Base-by-base conservation (phyloP, 2,329 filamentous ascomycete genomes). In the Alternaria infectoria region DNA sequence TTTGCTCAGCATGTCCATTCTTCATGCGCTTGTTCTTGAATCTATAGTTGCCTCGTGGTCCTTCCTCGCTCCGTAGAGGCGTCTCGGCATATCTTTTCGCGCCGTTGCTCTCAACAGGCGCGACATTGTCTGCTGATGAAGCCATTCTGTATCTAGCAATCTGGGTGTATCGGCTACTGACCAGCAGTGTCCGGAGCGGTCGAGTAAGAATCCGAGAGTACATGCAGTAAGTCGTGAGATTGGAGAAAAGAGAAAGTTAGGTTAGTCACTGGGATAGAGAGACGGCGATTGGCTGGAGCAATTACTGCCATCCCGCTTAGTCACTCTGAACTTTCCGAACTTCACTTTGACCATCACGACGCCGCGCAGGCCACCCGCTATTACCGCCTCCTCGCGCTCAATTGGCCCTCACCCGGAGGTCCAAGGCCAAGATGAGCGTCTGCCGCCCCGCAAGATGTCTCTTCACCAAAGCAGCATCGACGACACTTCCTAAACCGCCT, bases 21-120 rank as follows among this genome's bases (percentile, higher is more conserved):
- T 83, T 83, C 73, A 82, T 81, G 74, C 83, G 83, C 77, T 84
- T 84, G 67, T 79, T 84, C 71, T 83, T 81, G 74, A 79, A 79
- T 45, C 76, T 69, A 60, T 78, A 79, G 57, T 70, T 78, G 28
- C 77, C 77, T 49, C 76, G 71, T 69, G 74, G 68, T 58, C 55
- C 70, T 72, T 79, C 76, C 60, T 78, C 72, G 61, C 68, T 77
- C 50, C 76, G 67, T 49, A 77, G 63, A 15, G 75, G 75, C 7
- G 75, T 78, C 59, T 78, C 73, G 10, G 71, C 73, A 64, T 70
- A 67, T 69, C 75, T 70, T 67, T 79, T 78, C 55, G 69, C 70
- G 77, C 74, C 75, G 55, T 75, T 74, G 66, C 66, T 74, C 65
- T 78, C 75, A 30, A 74, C 59, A 26, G 75, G 70, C 32, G 72